Evolutionary conservation across 2,329 filamentous ascomycete species (phyloP).

Genomic region (Coniosporium uncinatum): DNA sequence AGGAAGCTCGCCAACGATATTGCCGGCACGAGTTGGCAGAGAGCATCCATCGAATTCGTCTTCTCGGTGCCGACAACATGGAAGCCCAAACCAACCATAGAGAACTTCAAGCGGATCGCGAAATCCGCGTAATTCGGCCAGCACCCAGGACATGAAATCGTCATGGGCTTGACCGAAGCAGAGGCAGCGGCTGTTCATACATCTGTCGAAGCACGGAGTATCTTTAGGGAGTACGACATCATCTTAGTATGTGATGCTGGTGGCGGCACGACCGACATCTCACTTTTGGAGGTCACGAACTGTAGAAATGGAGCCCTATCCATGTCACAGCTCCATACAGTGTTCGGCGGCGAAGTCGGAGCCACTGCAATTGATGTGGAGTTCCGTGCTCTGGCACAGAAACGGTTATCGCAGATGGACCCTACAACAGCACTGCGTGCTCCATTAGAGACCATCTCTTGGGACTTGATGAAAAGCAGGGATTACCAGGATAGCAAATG

Average conservation of each 20-base stretch:
- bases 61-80: slow-evolving; percentile 55
- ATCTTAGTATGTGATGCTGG: slow-evolving; percentile 45
- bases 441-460: no score
- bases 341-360: slow-evolving; percentile 30
- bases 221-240: slow-evolving; percentile 32
- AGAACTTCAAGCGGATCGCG: slow-evolving; percentile 43
- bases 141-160: slow-evolving; percentile 26
- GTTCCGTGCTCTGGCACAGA: slow-evolving; percentile 25
- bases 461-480: slow-evolving; percentile 31
- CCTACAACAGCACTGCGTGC: slow-evolving; percentile 23
- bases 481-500: slow-evolving; percentile 34
- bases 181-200: slow-evolving; percentile 47
- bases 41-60: slow-evolving; percentile 43
- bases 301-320: slow-evolving; percentile 17
- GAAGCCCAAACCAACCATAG: slow-evolving; percentile 42
- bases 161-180: slow-evolving; percentile 44
- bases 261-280: slow-evolving; percentile 39
- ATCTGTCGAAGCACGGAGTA: slow-evolving; percentile 25
- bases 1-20: slow-evolving; percentile 26
- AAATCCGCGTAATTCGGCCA: slow-evolving; percentile 41
- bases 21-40: slow-evolving; percentile 35
- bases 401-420: slow-evolving; percentile 20
- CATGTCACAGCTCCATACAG: slow-evolving; percentile 26
- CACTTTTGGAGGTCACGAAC: slow-evolving; percentile 24
- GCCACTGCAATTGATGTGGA: slow-evolving; percentile 31